Conservation (phyloP, 2,329 filamentous ascomycete genomes). For the Pseudopithomyces maydicus region DNA sequence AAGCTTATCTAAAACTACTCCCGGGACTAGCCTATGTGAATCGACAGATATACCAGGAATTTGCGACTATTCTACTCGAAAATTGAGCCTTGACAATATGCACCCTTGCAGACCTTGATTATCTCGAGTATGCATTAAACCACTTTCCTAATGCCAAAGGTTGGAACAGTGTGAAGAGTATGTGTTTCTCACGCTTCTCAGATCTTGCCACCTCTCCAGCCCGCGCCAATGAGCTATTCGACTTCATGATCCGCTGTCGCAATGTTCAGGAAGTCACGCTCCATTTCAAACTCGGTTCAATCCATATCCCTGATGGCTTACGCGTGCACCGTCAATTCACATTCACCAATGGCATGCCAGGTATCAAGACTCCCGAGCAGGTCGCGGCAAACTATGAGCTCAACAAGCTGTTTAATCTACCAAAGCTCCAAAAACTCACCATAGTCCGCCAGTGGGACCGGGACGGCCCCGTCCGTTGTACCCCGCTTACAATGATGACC, state of each 20-base stretch:
- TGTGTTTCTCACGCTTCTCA: not conserved
- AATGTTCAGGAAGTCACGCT: conserved; percentile 4
- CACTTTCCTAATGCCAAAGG: not conserved
- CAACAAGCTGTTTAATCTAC: not conserved
- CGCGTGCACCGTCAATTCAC: not conserved
- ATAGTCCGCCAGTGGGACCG: conserved; percentile 4
- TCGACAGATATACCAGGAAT: not conserved
- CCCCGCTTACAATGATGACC: not conserved
- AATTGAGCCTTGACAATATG: not conserved
- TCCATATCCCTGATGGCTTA: conserved; percentile 1
- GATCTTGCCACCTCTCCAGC: conserved; percentile 10
- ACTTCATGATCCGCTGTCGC: not conserved
- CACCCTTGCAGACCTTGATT: not conserved
- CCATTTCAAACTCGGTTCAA: not conserved
- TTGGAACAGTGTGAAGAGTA: conserved; percentile 1
- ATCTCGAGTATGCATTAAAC: conserved; percentile 1
- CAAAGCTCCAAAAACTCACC: not conserved
- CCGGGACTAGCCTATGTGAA: conserved; percentile 3
- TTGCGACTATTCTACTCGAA: not conserved
- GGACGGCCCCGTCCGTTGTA: not conserved
- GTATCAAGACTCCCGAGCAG: not conserved
- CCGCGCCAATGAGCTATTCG: not conserved
- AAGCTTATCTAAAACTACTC: not conserved
- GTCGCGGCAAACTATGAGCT: conserved; percentile 4
- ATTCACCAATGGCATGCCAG: not conserved